Conservation (phyloP, 495 filamentous ascomycete species). For the Penicillium bialowiezense region DNA sequence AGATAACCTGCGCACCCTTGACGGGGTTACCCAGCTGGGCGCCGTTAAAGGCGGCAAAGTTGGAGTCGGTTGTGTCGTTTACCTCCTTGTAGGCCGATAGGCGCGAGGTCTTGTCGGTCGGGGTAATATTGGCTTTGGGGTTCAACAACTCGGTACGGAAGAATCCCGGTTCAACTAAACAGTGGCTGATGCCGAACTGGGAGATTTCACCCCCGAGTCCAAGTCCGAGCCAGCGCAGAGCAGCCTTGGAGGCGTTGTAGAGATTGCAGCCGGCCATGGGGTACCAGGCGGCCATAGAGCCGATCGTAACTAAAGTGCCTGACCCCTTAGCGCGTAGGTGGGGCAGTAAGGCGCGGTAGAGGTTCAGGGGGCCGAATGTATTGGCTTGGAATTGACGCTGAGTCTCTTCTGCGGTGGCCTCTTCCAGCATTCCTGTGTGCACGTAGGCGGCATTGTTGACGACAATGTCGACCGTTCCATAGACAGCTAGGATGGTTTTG, state of each 20-base stretch:
- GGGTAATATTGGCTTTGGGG: conserved; percentile 1
- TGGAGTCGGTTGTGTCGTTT: background rate
- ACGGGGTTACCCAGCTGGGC: conserved; percentile 9
- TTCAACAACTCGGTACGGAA: conserved; percentile 10
- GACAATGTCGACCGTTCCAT: conserved; percentile 47
- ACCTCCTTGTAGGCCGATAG: background rate
- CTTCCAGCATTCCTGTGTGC: conserved; percentile 21
- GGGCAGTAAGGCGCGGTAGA: conserved; percentile 43
- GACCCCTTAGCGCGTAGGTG: conserved; percentile 36
- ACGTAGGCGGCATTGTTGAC: conserved; percentile 54
- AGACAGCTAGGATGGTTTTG: conserved; percentile 1
- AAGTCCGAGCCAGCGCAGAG: conserved; percentile 29
- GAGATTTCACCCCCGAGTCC: conserved; percentile 35
- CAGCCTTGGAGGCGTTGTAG: conserved; percentile 58
- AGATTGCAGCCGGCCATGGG: conserved; percentile 48
- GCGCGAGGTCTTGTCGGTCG: background rate
- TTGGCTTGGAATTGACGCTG: conserved; percentile 28
- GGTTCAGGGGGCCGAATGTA: conserved; percentile 40
- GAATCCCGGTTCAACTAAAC: conserved; percentile 47
- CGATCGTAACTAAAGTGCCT: conserved; percentile 40
- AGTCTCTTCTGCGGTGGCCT: conserved; percentile 5
- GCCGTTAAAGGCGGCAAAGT: conserved; percentile 1
- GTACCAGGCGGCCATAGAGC: conserved; percentile 21
- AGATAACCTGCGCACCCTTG: conserved; percentile 12
- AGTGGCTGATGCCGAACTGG: conserved; percentile 41